Evolutionary conservation across 192 early-diverging fungal species (phyloP).

Genomic region (Coemansia sp.): DNA sequence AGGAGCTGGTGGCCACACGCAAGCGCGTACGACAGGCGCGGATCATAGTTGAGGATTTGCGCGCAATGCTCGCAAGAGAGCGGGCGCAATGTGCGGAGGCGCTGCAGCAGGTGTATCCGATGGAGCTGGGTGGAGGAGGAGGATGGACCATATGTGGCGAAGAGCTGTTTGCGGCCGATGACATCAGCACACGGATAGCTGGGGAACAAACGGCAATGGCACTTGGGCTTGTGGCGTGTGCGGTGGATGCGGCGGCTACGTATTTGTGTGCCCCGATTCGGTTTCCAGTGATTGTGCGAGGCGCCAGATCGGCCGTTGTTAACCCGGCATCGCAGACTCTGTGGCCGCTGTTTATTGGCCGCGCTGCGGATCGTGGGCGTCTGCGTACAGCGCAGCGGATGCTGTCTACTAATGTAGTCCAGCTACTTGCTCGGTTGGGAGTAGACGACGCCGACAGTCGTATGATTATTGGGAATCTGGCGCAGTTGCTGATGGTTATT

Average conservation of each 20-base stretch:
- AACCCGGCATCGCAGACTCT: conserved; percentile 8
- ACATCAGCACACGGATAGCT: neutral
- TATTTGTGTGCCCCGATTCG: conserved; percentile 20
- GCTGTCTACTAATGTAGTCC: conserved; percentile 25
- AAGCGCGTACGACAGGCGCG: conserved; percentile 32
- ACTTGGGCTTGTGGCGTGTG: conserved; percentile 23
- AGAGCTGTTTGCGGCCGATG: neutral
- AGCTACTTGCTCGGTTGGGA: conserved; percentile 26
- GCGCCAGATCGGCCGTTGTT: conserved; percentile 23
- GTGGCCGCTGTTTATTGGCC: conserved; percentile 30
- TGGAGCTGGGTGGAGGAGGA: conserved; percentile 14
- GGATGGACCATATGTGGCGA: conserved; percentile 37
- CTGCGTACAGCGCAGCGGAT: conserved; percentile 14
- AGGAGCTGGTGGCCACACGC: neutral
- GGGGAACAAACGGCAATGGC: conserved; percentile 29
- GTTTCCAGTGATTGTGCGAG: conserved; percentile 28
- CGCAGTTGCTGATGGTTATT: conserved; percentile 39
- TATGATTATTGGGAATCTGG: conserved; percentile 16
- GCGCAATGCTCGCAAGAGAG: conserved; percentile 43
- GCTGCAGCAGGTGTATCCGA: conserved; percentile 15
- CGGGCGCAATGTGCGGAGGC: conserved; percentile 10
- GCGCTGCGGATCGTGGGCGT: conserved; percentile 9
- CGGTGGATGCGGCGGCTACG: conserved; percentile 20
- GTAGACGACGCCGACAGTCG: conserved; percentile 13
- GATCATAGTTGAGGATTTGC: conserved; percentile 43